Percentiles rank a stretch among this genome's conserved stretches.
Conservation (phyloP, 2,329 filamentous ascomycete species). For the Didymella pinodella region DNA sequence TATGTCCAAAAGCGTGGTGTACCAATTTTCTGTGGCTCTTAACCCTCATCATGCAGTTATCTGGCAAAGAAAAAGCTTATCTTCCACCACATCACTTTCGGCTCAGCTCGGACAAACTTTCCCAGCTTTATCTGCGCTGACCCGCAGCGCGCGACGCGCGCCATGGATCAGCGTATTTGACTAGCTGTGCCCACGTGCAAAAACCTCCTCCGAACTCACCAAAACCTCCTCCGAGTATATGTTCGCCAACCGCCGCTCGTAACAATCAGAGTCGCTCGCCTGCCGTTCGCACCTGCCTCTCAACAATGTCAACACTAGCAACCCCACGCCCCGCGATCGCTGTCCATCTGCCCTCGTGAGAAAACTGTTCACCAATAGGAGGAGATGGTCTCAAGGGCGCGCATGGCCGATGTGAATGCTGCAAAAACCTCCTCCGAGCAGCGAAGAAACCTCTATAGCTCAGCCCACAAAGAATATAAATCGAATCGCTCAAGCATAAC, state of each 20-base stretch:
- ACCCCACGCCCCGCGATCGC: not conserved
- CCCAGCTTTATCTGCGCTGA: not conserved
- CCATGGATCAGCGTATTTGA: constrained; percentile 1
- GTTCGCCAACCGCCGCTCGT: constrained; percentile 10
- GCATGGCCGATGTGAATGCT: no score
- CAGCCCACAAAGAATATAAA: not conserved
- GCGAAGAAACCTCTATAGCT: not conserved
- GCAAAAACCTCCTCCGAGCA: not conserved
- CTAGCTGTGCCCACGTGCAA: constrained; percentile 3
- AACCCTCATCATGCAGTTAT: not conserved
- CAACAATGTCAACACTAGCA: not conserved
- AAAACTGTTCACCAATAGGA: not conserved
- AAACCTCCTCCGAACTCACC: constrained; percentile 17
- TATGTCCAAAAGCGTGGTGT: not conserved
- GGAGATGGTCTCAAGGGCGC: not conserved
- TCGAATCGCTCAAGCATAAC: not conserved
- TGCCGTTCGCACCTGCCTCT: constrained; percentile 3
- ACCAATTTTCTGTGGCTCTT: no score
- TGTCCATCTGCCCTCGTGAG: not conserved
- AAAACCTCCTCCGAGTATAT: constrained; percentile 17
- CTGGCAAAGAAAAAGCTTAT: not conserved
- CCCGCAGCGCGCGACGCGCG: not conserved
- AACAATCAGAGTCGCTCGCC: not conserved
- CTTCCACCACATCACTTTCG: no score
- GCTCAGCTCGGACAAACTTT: not conserved